Conservation (phyloP, 148 eudicot genomes). For the Talinum fruticosum region DNA sequence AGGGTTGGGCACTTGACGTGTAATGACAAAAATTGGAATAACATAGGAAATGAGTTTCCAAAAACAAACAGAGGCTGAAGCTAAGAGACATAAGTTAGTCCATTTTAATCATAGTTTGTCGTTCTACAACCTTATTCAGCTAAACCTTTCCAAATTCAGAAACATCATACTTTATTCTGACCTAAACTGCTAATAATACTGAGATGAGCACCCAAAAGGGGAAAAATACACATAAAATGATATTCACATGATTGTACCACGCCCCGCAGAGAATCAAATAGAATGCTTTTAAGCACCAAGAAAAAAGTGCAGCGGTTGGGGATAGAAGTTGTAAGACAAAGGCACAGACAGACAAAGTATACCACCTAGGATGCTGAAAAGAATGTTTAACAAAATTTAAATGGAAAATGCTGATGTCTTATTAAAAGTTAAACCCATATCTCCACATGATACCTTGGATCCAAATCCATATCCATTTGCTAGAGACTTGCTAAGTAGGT, state of each 20-base stretch:
- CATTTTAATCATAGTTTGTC: background rate
- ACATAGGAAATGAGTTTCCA: background rate
- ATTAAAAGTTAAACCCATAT: no score
- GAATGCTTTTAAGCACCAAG: background rate
- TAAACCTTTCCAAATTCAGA: background rate
- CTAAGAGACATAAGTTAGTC: background rate
- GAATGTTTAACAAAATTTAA: background rate
- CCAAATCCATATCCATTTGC: no score
- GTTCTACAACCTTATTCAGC: background rate
- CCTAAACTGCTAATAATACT: no score
- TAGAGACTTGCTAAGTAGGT: no score
- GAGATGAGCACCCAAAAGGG: no score
- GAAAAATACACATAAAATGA: no score
- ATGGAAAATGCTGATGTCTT: background rate
- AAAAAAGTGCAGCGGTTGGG: no score
- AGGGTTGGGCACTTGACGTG: background rate
- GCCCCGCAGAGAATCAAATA: no score
- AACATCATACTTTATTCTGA: background rate
- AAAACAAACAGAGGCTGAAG: background rate
- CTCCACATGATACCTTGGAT: no score
- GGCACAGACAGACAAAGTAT: background rate
- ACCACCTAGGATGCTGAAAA: background rate
- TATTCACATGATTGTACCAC: no score
- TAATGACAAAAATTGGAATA: background rate
- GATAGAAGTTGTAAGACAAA: background rate